Evolutionary conservation across 2,329 filamentous ascomycete genomes (phyloP).

Genomic region (Chrysosporium keratinophilum): DNA sequence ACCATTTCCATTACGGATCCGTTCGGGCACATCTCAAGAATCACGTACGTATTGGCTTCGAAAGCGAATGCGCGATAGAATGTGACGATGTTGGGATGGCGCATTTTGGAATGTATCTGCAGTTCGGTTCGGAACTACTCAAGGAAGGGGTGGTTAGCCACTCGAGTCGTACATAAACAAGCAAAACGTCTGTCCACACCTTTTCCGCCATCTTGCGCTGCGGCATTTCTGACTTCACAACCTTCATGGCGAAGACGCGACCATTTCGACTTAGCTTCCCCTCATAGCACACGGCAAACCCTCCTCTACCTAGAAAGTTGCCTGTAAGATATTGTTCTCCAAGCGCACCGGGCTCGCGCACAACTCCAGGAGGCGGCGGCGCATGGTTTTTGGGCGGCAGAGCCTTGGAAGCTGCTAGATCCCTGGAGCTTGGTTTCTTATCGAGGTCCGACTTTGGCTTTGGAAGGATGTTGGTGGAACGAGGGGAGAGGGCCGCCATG

Average conservation of each 20-base stretch:
- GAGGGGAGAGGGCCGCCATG: slow-evolving; percentile 38
- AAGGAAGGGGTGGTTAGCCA: slow-evolving; percentile 11
- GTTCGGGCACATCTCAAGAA: slow-evolving; percentile 88
- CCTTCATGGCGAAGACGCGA: slow-evolving; percentile 42
- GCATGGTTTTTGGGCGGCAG: slow-evolving; percentile 36
- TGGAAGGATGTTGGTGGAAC: slow-evolving; percentile 39
- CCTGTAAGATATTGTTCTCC: slow-evolving; percentile 40
- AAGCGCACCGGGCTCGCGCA: slow-evolving; percentile 37
- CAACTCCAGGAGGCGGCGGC: slow-evolving; percentile 35
- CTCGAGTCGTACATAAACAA: neutral
- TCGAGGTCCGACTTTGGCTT: slow-evolving; percentile 32
- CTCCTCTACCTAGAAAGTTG: slow-evolving; percentile 40
- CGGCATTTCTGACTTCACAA: slow-evolving; percentile 41
- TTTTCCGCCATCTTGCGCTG: slow-evolving; percentile 45
- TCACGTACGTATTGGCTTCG: slow-evolving; percentile 78
- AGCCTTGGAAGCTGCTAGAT: slow-evolving; percentile 24
- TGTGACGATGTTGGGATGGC: slow-evolving; percentile 88
- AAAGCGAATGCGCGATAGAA: slow-evolving; percentile 93
- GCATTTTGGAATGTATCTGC: slow-evolving; percentile 97
- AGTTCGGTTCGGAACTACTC: slow-evolving; percentile 65
- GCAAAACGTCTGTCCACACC: slow-evolving; percentile 23
- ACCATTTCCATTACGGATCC: slow-evolving; percentile 97
- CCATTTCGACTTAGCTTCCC: slow-evolving; percentile 35
- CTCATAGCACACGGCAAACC: slow-evolving; percentile 44
- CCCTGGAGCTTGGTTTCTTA: slow-evolving; percentile 25